These are phyloP conservation scores for Nannochloropsis salina DNA, from an alignment of 108 stramenopile genomes.

Conservation along the genomic window DNA sequence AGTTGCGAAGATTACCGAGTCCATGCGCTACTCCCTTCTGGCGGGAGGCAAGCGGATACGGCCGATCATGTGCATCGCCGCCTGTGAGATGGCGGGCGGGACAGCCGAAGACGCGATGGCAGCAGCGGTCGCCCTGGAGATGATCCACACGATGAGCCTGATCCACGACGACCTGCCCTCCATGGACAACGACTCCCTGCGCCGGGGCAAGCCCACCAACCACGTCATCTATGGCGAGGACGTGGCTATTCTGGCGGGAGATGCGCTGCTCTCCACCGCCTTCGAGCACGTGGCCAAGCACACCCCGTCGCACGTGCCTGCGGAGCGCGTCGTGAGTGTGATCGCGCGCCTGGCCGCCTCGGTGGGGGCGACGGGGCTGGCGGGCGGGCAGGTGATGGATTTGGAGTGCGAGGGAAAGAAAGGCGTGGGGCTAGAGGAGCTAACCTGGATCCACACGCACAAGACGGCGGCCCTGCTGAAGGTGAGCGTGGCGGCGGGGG, in stretches of 20 bases:
- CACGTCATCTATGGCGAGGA: slow-evolving; percentile 91
- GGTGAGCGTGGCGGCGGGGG: slow-evolving; percentile 65
- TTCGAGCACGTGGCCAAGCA: slow-evolving; percentile 54
- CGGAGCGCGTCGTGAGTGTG: slow-evolving; percentile 72
- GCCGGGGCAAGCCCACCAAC: slow-evolving; percentile 80
- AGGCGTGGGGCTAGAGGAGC: slow-evolving; percentile 76
- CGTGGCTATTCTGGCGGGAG: slow-evolving; percentile 89
- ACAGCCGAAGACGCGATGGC: slow-evolving; percentile 73
- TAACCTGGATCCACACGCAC: slow-evolving; percentile 92
- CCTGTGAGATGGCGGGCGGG: slow-evolving; percentile 85
- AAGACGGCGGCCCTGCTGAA: slow-evolving; percentile 87
- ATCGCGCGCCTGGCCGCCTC: slow-evolving; percentile 74
- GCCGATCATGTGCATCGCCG: slow-evolving; percentile 83
- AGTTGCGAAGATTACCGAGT: slow-evolving; percentile 68
- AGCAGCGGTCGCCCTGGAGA: slow-evolving; percentile 84
- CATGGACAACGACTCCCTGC: slow-evolving; percentile 90
- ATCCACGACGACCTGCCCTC: slow-evolving; percentile 92
- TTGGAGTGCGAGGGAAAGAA: slow-evolving; percentile 83
- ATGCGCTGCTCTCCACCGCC: slow-evolving; percentile 56
- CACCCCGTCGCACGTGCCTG: slow-evolving; percentile 54
- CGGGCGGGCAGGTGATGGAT: slow-evolving; percentile 83
- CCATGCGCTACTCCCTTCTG: slow-evolving; percentile 87
- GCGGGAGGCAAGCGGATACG: slow-evolving; percentile 91
- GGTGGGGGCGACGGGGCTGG: slow-evolving; percentile 82
- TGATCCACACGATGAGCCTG: slow-evolving; percentile 96